phyloP scores from a whole-genome alignment of 768 basidiomycete genomes.

The Solioccasus polychromus region DNA sequence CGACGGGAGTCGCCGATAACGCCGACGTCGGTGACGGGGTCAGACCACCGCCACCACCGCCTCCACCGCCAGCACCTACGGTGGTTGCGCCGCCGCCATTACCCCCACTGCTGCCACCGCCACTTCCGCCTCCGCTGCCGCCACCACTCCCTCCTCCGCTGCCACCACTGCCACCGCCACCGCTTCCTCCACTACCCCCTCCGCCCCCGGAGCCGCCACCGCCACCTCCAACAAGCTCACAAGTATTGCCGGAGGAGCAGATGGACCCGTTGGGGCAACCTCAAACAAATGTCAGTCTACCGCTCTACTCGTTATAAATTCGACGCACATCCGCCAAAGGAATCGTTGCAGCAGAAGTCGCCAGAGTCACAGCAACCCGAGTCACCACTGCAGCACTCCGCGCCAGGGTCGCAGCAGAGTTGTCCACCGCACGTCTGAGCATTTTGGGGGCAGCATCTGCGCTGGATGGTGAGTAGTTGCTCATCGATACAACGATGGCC shows the following conservation, averaged over 20 bases:
- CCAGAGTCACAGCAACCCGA: conserved; percentile 9
- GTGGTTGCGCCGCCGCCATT: too few species aligned
- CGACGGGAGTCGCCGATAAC: too few species aligned
- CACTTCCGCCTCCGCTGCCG: too few species aligned
- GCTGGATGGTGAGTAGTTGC: neutral
- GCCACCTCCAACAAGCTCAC: neutral
- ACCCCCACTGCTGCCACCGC: too few species aligned
- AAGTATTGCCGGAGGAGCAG: conserved; percentile 10
- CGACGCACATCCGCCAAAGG: conserved; percentile 21
- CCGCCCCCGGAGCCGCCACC: conserved; percentile 5
- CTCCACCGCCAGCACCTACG: too few species aligned
- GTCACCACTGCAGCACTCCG: conserved; percentile 12
- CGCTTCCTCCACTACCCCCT: too few species aligned
- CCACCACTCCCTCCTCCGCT: too few species aligned
- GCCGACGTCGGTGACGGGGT: too few species aligned
- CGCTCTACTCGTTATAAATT: neutral
- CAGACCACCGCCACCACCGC: too few species aligned
- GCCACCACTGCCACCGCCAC: too few species aligned
- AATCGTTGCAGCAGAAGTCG: conserved; percentile 20
- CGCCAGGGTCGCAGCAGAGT: conserved; percentile 9
- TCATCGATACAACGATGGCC: neutral
- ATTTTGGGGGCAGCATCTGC: conserved; percentile 18
- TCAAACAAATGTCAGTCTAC: conserved; percentile 5
- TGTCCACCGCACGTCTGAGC: conserved; percentile 13
- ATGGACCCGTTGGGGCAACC: conserved; percentile 17